Base-by-base conservation (phyloP, 805 yeast genomes). In the Jamesozyma lodderae region DNA sequence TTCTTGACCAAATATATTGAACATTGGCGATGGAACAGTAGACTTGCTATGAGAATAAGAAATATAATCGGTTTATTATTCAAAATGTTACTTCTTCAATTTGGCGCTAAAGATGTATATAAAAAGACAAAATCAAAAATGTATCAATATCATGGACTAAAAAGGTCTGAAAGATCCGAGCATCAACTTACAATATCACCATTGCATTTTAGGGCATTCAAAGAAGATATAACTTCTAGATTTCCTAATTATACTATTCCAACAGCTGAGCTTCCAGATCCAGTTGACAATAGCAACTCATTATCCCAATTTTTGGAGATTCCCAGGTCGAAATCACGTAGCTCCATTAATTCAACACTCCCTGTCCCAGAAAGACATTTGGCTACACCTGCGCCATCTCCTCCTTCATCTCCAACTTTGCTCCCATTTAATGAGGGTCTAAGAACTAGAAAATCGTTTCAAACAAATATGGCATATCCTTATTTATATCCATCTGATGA, bases 321-420 rank as follows among this genome's bases (percentile, higher is more conserved):
- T 23, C 80, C 82, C 3, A 64, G 77, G 38, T 73, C 83, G 1
- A 59, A 58, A 44, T 47, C 57, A 14, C 54, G 49, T 36, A 55
- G 50, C 41, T 45, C 59, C 0, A 43, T 60, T 9, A 63, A 57
- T 42, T 32, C 47, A 20, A 43, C 52, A n/a, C 33, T 58, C n/a
- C 46, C 53, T 7, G 48, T 48, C 4, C 63, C 64, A 8, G 52
- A 53, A 11, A 51, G 44, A 19, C 61, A 59, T 40, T 70, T 86
- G 9, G 88, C 95, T 0, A 85, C 95, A 0, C 95, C 95, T 0
- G 82, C 81, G 1, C 92, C 95, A 3, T 83, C 94, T 0, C 95
- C 95, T 0, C 79, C 82, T 0, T 53, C 69, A 14, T 67, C 75
- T 2, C 81, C 83, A 4, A 27, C 37, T 7, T 36, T 60, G 14